Percentiles rank a stretch among this genome's conserved stretches.
phyloP scores from a whole-genome alignment of 192 early-diverging fungal genomes.

The Coemansia sp. region DNA sequence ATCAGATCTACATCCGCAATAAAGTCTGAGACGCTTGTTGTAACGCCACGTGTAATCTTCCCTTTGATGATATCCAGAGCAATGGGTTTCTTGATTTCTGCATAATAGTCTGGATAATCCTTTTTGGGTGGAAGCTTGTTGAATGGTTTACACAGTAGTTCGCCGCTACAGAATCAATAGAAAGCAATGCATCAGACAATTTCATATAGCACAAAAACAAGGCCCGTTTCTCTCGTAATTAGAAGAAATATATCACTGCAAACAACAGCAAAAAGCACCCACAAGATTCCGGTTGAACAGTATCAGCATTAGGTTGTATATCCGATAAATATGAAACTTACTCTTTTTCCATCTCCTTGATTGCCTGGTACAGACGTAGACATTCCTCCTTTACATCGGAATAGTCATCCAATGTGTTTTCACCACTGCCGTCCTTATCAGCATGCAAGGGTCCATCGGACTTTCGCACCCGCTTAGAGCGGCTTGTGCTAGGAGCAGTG shows the following conservation, averaged over 20 bases:
- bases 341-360: constrained; percentile 53
- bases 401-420: not conserved
- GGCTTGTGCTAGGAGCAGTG: constrained; percentile 12
- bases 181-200: not conserved
- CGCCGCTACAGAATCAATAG: constrained; percentile 37
- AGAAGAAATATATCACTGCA: not conserved
- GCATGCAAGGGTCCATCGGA: constrained; percentile 15
- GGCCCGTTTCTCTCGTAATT: too few relatives aligned
- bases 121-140: constrained; percentile 68
- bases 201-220: not conserved
- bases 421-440: constrained; percentile 6
- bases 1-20: constrained; percentile 80
- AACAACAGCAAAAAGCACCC: not conserved
- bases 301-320: not conserved
- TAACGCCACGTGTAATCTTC: constrained; percentile 69
- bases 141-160: constrained; percentile 40
- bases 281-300: not conserved
- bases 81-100: constrained; percentile 84
- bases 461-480: constrained; percentile 35
- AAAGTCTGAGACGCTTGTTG: constrained; percentile 66
- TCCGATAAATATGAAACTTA: constrained; percentile 18
- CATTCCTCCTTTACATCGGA: constrained; percentile 39
- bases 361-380: constrained; percentile 38
- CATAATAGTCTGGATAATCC: constrained; percentile 90
- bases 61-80: constrained; percentile 87